Evolutionary conservation across 192 early-diverging fungal species (phyloP).

Genomic region (Borealophlyctis nickersoniae): DNA sequence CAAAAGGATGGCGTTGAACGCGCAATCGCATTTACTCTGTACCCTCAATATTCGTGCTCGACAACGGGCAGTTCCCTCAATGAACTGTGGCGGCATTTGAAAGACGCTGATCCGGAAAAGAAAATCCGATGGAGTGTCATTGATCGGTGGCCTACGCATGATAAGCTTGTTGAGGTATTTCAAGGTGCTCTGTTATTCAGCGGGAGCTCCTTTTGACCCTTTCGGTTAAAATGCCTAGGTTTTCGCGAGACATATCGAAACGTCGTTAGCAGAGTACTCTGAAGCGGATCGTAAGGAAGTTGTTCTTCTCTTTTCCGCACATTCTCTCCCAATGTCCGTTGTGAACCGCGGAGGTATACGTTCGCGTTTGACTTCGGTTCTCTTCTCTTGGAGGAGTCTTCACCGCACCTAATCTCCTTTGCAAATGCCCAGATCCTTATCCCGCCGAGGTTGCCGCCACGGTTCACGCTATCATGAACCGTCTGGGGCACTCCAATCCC

Average conservation of each 20-base stretch:
- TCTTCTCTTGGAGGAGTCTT: not conserved
- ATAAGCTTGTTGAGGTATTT: slow-evolving; percentile 70
- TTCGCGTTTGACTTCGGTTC: slow-evolving; percentile 8
- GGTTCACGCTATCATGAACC: slow-evolving; percentile 75
- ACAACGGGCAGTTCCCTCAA: slow-evolving; percentile 92
- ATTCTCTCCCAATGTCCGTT: slow-evolving; percentile 90
- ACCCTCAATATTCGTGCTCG: slow-evolving; percentile 96
- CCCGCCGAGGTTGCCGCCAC: slow-evolving; percentile 83
- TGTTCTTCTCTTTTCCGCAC: slow-evolving; percentile 90
- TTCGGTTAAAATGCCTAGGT: slow-evolving; percentile 35
- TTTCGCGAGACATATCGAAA: slow-evolving; percentile 77
- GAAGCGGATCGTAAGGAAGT: slow-evolving; percentile 64
- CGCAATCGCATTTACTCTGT: slow-evolving; percentile 89
- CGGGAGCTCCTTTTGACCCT: not conserved
- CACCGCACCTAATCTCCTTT: slow-evolving; percentile 8
- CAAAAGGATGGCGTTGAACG: slow-evolving; percentile 75
- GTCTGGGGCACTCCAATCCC: slow-evolving; percentile 70
- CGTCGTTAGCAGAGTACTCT: slow-evolving; percentile 62
- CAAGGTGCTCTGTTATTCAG: slow-evolving; percentile 3
- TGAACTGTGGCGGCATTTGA: slow-evolving; percentile 70
- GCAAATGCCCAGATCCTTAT: slow-evolving; percentile 66
- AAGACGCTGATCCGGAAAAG: slow-evolving; percentile 57
- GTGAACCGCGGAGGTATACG: slow-evolving; percentile 73
- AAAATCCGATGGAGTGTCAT: slow-evolving; percentile 91
- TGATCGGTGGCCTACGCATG: slow-evolving; percentile 89